phyloP scores from a whole-genome alignment of 257 asterid species.

The Pogostemon cablin region DNA sequence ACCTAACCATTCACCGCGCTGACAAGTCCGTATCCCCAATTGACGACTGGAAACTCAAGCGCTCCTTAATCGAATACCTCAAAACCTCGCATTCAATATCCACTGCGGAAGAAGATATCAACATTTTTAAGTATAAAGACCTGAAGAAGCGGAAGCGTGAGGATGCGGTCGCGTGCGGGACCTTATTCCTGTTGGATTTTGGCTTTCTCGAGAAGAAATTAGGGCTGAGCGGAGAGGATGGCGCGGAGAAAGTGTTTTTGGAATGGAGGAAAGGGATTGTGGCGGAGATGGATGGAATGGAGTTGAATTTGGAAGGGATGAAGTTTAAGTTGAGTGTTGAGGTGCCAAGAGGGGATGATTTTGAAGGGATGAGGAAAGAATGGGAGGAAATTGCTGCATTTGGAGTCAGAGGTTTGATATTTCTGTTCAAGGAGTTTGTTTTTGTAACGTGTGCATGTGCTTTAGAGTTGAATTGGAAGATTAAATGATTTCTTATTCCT shows the following conservation, averaged over 20 bases:
- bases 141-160: constrained; percentile 88
- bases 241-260: constrained; percentile 52
- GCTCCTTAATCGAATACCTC: constrained; percentile 70
- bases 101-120: constrained; percentile 63
- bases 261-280: constrained; percentile 75
- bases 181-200: constrained; percentile 64
- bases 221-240: constrained; percentile 44
- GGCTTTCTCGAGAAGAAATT: constrained; percentile 58
- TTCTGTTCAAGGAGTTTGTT: not conserved
- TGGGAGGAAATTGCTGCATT: constrained; percentile 90
- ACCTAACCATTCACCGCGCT: constrained; percentile 69
- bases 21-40: constrained; percentile 78
- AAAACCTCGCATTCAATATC: constrained; percentile 56
- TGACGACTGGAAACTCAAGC: constrained; percentile 95
- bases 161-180: constrained; percentile 87
- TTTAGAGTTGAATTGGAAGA: constrained; percentile 7
- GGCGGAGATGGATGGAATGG: constrained; percentile 84
- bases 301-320: constrained; percentile 77
- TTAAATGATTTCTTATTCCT: not conserved
- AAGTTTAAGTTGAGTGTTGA: constrained; percentile 67
- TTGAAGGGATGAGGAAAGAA: constrained; percentile 70
- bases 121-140: constrained; percentile 61
- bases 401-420: constrained; percentile 62
- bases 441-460: not conserved
- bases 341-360: constrained; percentile 67